These are phyloP conservation scores for Theobroma grandiflorum DNA, from an alignment of 441 rosid genomes.

Conservation along the genomic window DNA sequence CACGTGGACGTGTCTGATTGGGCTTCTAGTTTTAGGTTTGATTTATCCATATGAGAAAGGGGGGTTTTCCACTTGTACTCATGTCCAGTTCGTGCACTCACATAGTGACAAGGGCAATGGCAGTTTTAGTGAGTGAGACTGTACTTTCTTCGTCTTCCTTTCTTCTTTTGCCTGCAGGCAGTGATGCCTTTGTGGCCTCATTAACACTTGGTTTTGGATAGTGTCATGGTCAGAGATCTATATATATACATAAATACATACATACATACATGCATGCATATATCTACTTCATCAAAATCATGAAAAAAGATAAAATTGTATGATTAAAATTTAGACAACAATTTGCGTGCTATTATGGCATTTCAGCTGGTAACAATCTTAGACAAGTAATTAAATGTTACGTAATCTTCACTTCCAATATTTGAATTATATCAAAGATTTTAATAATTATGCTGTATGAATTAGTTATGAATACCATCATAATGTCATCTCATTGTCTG, in stretches of 20 bases:
- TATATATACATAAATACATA: too few species aligned
- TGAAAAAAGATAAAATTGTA: not conserved
- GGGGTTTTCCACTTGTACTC: conserved; percentile 26
- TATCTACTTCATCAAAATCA: too few species aligned
- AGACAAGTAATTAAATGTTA: conserved; percentile 9
- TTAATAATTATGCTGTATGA: not conserved
- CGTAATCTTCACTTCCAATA: conserved; percentile 13
- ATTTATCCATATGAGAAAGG: too few species aligned
- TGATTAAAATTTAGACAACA: not conserved
- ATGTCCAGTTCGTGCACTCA: conserved; percentile 5
- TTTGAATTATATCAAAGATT: not conserved
- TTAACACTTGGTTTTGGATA: too few species aligned
- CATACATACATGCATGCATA: too few species aligned
- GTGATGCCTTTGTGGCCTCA: too few species aligned
- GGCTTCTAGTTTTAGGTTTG: conserved; percentile 19
- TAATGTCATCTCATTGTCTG: not conserved
- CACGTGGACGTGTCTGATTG: conserved; percentile 29
- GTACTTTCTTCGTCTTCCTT: conserved; percentile 10
- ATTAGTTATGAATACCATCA: not conserved
- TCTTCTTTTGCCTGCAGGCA: too few species aligned
- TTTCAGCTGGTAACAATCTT: not conserved
- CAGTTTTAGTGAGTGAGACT: not conserved
- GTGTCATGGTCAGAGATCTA: too few species aligned
- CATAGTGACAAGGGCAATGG: conserved; percentile 4
- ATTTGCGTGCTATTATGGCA: conserved; percentile 20